Conservation (phyloP, 192 early-diverging fungal genomes). For the Dissophora globulifera region DNA sequence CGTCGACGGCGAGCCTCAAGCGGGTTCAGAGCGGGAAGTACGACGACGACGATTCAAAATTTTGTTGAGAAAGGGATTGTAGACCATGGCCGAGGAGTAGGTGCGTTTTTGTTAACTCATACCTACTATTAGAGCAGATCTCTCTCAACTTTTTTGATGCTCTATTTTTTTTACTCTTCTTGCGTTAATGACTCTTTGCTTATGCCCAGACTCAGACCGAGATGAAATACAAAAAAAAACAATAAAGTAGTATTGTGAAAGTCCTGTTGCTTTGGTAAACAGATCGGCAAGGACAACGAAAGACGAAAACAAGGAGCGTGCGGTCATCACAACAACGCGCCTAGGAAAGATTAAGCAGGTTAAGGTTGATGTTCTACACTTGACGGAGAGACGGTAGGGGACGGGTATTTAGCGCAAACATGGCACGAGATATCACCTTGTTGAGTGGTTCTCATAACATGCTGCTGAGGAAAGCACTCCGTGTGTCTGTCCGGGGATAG, state of each 20-base stretch:
- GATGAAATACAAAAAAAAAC: neutral
- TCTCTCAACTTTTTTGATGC: too few relatives aligned
- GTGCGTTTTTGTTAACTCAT: conserved; percentile 2
- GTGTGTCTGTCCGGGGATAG: too few relatives aligned
- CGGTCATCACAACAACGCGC: too few relatives aligned
- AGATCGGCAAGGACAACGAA: too few relatives aligned
- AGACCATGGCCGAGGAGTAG: conserved; percentile 12
- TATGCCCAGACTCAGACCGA: neutral
- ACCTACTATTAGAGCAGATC: conserved; percentile 8
- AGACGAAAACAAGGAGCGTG: too few relatives aligned
- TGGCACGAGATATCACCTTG: conserved; percentile 14
- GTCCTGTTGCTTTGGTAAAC: too few relatives aligned
- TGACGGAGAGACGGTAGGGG: neutral
- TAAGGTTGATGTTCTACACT: too few relatives aligned
- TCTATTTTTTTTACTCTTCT: neutral
- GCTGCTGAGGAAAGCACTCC: neutral
- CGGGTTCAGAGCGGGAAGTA: neutral
- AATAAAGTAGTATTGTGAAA: neutral
- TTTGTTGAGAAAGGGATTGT: neutral
- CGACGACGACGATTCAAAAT: neutral
- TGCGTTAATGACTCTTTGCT: too few relatives aligned
- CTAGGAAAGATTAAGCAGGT: too few relatives aligned
- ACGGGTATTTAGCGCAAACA: too few relatives aligned
- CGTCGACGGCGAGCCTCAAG: neutral
- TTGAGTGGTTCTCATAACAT: conserved; percentile 5